phyloP scores from a whole-genome alignment of 1,284 basidiomycete species.

The Coriolopsis trogii region DNA sequence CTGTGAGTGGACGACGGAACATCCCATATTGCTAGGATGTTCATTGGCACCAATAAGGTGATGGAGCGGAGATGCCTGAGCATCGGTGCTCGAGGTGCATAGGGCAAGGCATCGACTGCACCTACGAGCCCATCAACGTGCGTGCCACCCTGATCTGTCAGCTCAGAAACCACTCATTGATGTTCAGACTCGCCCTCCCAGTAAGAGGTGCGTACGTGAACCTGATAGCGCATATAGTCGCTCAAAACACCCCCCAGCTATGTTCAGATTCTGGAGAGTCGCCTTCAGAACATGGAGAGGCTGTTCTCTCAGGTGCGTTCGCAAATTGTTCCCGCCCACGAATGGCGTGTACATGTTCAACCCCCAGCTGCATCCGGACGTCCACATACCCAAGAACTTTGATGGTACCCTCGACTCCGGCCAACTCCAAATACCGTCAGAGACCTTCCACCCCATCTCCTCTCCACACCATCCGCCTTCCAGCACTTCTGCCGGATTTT shows the following conservation, averaged over 20 bases:
- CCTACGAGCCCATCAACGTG: conserved; percentile 76
- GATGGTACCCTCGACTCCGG: conserved; percentile 50
- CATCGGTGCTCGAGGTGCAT: conserved; percentile 80
- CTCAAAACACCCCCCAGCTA: conserved; percentile 45
- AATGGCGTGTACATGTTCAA: neutral
- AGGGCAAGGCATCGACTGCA: conserved; percentile 75
- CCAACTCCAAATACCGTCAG: conserved; percentile 14
- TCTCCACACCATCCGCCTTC: neutral
- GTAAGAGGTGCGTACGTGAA: conserved; percentile 71
- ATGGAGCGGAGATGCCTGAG: conserved; percentile 52
- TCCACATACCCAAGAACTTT: conserved; percentile 48
- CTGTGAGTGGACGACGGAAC: conserved; percentile 18
- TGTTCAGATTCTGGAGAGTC: conserved; percentile 71
- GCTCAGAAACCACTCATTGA: neutral
- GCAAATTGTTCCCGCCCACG: neutral
- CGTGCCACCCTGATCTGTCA: conserved; percentile 14
- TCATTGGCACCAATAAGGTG: conserved; percentile 21
- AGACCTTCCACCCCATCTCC: neutral
- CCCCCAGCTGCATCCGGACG: conserved; percentile 48
- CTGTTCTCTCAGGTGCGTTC: conserved; percentile 57
- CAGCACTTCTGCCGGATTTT: neutral
- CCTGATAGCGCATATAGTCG: neutral
- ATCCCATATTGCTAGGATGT: neutral
- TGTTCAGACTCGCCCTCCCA: conserved; percentile 75
- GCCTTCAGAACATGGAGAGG: conserved; percentile 72